Evolutionary conservation across 225 moss, liverwort and hornwort genomes (phyloP).

Genomic region (Thuidium tamariscinum): DNA sequence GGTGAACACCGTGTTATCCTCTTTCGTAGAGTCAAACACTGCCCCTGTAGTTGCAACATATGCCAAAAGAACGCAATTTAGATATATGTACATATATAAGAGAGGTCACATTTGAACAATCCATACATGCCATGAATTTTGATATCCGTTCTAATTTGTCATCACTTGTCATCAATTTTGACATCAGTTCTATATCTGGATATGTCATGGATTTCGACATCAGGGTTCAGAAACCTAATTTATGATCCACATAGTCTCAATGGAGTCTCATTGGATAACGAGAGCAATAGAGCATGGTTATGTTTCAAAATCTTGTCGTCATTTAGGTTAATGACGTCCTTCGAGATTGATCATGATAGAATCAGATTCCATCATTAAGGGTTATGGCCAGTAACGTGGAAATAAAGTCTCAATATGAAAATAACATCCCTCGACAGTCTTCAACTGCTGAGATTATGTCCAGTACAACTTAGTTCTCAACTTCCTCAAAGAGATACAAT

Average conservation of each 20-base stretch:
- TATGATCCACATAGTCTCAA: background rate
- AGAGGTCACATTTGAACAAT: background rate
- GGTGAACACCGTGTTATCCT: constrained; percentile 82
- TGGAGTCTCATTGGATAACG: background rate
- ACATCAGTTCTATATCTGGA: background rate
- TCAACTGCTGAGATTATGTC: background rate
- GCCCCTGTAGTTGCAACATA: constrained; percentile 20
- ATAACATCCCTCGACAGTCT: background rate
- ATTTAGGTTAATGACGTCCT: background rate
- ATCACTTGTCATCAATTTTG: background rate
- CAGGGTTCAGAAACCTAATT: background rate
- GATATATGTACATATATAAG: too few species aligned
- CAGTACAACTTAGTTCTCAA: background rate
- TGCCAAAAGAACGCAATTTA: background rate
- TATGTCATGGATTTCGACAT: background rate
- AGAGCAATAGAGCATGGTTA: background rate
- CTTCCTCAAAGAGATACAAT: background rate
- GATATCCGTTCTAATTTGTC: background rate
- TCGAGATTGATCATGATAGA: background rate
- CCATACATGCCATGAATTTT: background rate
- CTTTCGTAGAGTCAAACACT: constrained; percentile 77
- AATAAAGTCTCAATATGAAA: background rate
- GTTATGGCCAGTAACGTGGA: background rate
- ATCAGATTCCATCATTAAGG: background rate
- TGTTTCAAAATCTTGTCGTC: background rate